phyloP scores from a whole-genome alignment of 177 flowering plant species.

The Vitis hybrid region DNA sequence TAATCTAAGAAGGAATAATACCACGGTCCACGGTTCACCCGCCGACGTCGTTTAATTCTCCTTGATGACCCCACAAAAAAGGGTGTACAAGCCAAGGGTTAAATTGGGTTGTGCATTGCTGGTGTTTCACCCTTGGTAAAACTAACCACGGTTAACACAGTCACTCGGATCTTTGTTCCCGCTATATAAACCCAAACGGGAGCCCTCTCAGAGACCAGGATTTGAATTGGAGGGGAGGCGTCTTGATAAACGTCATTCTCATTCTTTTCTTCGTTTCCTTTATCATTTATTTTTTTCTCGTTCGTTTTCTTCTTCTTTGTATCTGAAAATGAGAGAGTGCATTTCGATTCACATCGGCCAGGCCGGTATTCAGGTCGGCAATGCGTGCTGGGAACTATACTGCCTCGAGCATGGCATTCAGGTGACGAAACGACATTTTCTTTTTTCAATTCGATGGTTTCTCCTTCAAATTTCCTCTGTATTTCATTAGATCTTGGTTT shows the following conservation, averaged over 20 bases:
- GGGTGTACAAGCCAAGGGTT: no score
- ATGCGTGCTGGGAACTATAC: slow-evolving; percentile 50
- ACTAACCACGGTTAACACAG: no score
- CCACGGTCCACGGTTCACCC: no score
- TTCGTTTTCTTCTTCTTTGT: background rate
- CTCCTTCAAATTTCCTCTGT: background rate
- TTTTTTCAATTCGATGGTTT: background rate
- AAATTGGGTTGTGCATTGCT: no score
- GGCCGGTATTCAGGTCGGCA: slow-evolving; percentile 57
- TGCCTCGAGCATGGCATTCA: slow-evolving; percentile 53
- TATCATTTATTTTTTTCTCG: background rate
- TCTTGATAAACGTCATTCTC: slow-evolving; percentile 17
- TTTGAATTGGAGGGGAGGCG: slow-evolving; percentile 3
- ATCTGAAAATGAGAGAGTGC: slow-evolving; percentile 37
- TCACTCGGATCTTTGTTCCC: no score
- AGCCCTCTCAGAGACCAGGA: no score
- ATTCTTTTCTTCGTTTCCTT: background rate
- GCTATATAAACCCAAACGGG: background rate
- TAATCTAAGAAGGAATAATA: no score
- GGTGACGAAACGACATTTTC: slow-evolving; percentile 16
- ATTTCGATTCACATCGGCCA: slow-evolving; percentile 43
- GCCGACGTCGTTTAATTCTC: no score
- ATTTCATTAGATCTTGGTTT: background rate
- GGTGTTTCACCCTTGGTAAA: no score
- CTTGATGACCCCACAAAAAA: no score